A percentile compares a stretch with the other conserved stretches of the same genome.
These are phyloP conservation scores for Mycena citricolor DNA, from an alignment of 1,284 basidiomycete species.

Conservation along the genomic window DNA sequence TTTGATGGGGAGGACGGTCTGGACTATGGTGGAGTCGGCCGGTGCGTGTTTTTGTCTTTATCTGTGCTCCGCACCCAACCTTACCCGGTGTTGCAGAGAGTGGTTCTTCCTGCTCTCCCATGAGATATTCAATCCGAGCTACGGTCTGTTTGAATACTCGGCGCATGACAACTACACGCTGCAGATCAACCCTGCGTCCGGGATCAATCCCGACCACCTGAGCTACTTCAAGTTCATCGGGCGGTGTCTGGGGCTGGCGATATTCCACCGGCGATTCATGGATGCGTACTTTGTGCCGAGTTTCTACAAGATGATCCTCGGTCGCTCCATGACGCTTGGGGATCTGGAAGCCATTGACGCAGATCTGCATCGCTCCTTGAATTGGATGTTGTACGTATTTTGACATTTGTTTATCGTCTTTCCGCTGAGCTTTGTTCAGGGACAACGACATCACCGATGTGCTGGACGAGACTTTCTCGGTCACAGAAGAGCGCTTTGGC, in stretches of 20 bases:
- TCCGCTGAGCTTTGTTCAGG: slow-evolving; percentile 37
- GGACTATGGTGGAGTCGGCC: slow-evolving; percentile 96
- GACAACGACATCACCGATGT: slow-evolving; percentile 95
- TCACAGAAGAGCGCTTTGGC: slow-evolving; percentile 96
- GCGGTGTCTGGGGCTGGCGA: slow-evolving; percentile 89
- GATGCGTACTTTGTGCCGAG: slow-evolving; percentile 99
- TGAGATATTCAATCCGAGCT: slow-evolving; percentile 99
- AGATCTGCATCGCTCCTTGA: slow-evolving; percentile 87
- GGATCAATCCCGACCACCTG: slow-evolving; percentile 97
- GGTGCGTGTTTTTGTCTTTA: slow-evolving; percentile 46
- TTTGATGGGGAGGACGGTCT: slow-evolving; percentile 98
- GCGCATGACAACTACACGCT: slow-evolving; percentile 99
- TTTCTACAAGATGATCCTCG: slow-evolving; percentile 99
- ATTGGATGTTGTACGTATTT: slow-evolving; percentile 90
- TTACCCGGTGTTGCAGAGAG: slow-evolving; percentile 63
- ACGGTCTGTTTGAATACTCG: slow-evolving; percentile 98
- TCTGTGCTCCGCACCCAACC: slow-evolving; percentile 12
- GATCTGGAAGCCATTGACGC: slow-evolving; percentile 92
- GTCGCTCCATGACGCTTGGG: slow-evolving; percentile 81
- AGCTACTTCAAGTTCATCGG: slow-evolving; percentile 99
- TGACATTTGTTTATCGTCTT: slow-evolving; percentile 2
- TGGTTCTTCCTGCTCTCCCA: slow-evolving; percentile 99
- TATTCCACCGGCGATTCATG: slow-evolving; percentile 98
- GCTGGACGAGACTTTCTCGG: slow-evolving; percentile 92
- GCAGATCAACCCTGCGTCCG: slow-evolving; percentile 96